These are phyloP conservation scores for Alternaria brassicicola DNA, from an alignment of 2,329 filamentous ascomycete species.

Conservation along the genomic window DNA sequence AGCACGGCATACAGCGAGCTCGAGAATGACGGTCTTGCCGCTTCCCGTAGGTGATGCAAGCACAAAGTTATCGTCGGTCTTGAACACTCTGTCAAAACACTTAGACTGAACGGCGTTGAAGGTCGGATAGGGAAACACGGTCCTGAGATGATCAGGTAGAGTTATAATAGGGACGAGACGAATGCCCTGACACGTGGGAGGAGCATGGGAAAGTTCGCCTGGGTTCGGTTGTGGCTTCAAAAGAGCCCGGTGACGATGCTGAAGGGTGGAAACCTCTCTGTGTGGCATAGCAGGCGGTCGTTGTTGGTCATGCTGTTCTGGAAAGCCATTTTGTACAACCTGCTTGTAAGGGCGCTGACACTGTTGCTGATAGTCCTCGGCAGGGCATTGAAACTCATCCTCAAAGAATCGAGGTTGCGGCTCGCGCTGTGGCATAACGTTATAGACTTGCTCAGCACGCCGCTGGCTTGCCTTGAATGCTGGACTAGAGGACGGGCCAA, in stretches of 20 bases:
- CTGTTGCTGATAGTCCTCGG: neutral
- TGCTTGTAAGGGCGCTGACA: constrained; percentile 1
- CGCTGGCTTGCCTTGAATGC: constrained; percentile 47
- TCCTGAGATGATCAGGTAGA: constrained; percentile 71
- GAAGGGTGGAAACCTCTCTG: neutral
- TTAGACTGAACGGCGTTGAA: constrained; percentile 87
- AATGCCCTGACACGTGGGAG: constrained; percentile 63
- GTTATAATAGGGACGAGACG: constrained; percentile 63
- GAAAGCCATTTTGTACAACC: neutral
- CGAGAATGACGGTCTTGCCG: constrained; percentile 81
- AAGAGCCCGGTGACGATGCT: neutral
- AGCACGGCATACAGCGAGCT: constrained; percentile 79
- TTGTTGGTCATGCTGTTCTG: neutral
- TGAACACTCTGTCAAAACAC: constrained; percentile 71
- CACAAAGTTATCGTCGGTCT: constrained; percentile 75
- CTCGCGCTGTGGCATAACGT: neutral
- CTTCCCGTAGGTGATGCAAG: constrained; percentile 83
- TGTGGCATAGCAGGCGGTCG: neutral
- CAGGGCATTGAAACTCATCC: neutral
- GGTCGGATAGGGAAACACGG: constrained; percentile 72
- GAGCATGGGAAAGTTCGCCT: constrained; percentile 5
- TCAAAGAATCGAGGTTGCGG: neutral
- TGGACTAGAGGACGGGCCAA: constrained; percentile 49
- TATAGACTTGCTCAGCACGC: constrained; percentile 15
- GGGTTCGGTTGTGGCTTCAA: neutral